A percentile compares a stretch with the other conserved stretches of the same genome.
Conservation (phyloP, 2,329 filamentous ascomycete species). For the Arthrobotrys iridis region DNA sequence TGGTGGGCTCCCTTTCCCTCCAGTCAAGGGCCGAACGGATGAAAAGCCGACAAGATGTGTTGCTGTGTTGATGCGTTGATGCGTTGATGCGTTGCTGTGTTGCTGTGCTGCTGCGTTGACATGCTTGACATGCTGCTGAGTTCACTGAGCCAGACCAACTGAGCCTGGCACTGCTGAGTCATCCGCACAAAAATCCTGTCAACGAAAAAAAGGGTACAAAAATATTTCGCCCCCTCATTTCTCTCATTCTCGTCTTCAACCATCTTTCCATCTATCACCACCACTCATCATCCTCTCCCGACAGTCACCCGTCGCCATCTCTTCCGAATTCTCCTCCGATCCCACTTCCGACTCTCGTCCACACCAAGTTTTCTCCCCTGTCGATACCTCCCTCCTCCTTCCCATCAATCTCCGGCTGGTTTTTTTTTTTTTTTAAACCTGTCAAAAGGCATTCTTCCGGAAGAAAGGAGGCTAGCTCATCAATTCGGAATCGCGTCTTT, state of each 20-base stretch:
- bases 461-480: conserved; percentile 47
- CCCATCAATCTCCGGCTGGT: background rate
- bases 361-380: background rate
- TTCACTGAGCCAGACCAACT: background rate
- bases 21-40: too few species aligned
- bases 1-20: too few species aligned
- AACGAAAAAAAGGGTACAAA: conserved; percentile 34
- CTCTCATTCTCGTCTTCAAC: conserved; percentile 19
- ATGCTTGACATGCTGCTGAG: too few species aligned
- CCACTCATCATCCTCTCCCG: background rate
- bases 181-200: conserved; percentile 21
- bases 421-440: background rate
- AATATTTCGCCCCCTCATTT: conserved; percentile 42
- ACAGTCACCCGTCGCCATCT: background rate
- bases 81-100: background rate
- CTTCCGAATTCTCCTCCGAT: background rate
- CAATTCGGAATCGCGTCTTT: conserved; percentile 52
- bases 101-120: background rate
- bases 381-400: background rate
- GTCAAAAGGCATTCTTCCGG: conserved; percentile 19
- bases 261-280: background rate
- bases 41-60: too few species aligned
- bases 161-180: conserved; percentile 29
- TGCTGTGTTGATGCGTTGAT: background rate
- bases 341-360: background rate